A percentile compares a stretch with the other conserved stretches of the same genome.
phyloP scores from a whole-genome alignment of 2,329 filamentous ascomycete genomes.

The Colletotrichum sp. region DNA sequence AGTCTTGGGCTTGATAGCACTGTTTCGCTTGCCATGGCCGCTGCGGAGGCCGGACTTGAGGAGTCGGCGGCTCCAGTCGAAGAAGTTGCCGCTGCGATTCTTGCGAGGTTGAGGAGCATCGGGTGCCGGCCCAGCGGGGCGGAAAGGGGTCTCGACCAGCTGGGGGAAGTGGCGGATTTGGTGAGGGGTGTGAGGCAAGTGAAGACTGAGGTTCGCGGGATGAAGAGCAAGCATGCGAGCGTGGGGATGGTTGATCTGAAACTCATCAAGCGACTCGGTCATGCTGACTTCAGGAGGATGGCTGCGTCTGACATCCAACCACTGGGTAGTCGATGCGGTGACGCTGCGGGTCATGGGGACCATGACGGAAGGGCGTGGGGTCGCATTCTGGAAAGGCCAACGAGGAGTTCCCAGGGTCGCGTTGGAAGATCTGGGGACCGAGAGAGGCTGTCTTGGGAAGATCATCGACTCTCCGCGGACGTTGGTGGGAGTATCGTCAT shows the following conservation, averaged over 20 bases:
- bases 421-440: not conserved
- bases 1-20: not conserved
- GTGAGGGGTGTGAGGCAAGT: not conserved
- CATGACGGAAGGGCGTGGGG: constrained; percentile 1
- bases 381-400: constrained; percentile 17
- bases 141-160: not conserved
- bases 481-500: not conserved
- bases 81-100: not conserved
- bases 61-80: not conserved
- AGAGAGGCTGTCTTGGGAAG: not conserved
- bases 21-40: not conserved
- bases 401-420: not conserved
- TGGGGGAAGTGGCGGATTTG: not conserved
- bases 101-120: not conserved
- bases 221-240: not conserved
- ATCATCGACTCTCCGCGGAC: constrained; percentile 11
- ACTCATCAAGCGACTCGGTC: constrained; percentile 12
- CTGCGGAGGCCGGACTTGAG: not conserved
- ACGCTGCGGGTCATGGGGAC: not conserved
- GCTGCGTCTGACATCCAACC: not conserved
- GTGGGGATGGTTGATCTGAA: constrained; percentile 11
- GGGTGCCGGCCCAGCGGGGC: not conserved
- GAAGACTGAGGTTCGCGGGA: not conserved
- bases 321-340: not conserved
- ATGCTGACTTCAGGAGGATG: not conserved